Conservation (phyloP, 2,329 filamentous ascomycete species). For the Talaromyces atroroseus region DNA sequence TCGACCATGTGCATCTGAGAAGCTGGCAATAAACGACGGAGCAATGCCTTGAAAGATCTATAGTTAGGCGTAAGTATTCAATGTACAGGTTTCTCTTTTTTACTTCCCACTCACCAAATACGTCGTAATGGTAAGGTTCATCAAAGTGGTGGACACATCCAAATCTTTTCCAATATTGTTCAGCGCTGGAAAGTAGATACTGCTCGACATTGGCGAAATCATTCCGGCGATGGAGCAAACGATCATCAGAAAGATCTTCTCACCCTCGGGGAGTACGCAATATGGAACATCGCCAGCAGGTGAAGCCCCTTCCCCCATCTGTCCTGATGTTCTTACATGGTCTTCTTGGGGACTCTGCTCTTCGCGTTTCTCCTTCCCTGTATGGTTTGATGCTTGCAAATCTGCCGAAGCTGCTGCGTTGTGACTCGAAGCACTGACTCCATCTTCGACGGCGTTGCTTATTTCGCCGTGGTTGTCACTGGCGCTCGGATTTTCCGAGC, state of each 20-base stretch:
- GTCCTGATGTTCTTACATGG: background rate
- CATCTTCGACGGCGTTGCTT: background rate
- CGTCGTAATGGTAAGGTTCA: slow-evolving; percentile 43
- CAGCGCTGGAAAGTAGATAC: slow-evolving; percentile 44
- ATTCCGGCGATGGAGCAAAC: slow-evolving; percentile 4
- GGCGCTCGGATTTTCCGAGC: no score
- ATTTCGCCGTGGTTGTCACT: background rate
- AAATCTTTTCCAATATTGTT: slow-evolving; percentile 37
- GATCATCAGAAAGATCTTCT: slow-evolving; percentile 9
- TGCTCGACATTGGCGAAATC: slow-evolving; percentile 10
- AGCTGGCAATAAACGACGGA: slow-evolving; percentile 47
- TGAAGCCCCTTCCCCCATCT: background rate
- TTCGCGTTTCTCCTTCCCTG: background rate
- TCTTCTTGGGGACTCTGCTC: background rate
- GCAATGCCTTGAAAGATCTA: slow-evolving; percentile 51
- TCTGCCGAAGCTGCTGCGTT: background rate
- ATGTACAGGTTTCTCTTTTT: background rate
- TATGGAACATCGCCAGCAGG: background rate
- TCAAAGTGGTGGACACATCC: slow-evolving; percentile 28
- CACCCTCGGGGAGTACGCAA: slow-evolving; percentile 1
- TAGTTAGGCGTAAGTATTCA: no score
- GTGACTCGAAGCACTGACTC: background rate
- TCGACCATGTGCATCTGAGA: slow-evolving; percentile 47
- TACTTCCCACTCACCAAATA: slow-evolving; percentile 26
- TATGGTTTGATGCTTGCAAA: background rate